phyloP scores from a whole-genome alignment of 2,329 filamentous ascomycete genomes.

The Sporothrix phasma region DNA sequence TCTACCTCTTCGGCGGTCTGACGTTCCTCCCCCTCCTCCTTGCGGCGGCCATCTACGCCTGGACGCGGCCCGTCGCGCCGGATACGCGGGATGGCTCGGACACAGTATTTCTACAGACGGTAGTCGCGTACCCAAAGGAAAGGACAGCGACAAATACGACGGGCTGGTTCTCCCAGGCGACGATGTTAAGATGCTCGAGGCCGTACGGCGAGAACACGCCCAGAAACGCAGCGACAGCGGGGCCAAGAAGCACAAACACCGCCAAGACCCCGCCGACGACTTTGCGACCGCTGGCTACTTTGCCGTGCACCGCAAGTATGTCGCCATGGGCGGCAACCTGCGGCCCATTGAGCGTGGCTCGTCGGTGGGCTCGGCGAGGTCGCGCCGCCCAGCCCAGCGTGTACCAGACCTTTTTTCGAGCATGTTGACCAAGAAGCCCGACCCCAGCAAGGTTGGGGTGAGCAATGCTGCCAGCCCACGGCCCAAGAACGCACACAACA shows the following conservation, averaged over 20 bases:
- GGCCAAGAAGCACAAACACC: conserved; percentile 45
- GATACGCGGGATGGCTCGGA: background rate
- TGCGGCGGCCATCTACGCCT: conserved; percentile 40
- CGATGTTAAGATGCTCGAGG: conserved; percentile 52
- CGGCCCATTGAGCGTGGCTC: conserved; percentile 74
- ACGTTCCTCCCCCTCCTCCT: conserved; percentile 74
- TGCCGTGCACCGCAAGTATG: conserved; percentile 88
- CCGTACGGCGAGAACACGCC: conserved; percentile 9
- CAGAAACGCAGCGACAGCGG: conserved; percentile 29
- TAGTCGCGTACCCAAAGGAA: conserved; percentile 11
- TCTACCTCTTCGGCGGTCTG: conserved; percentile 77
- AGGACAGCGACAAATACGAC: conserved; percentile 6
- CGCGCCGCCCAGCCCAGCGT: conserved; percentile 76
- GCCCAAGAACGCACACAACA: conserved; percentile 63
- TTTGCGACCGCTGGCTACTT: conserved; percentile 79
- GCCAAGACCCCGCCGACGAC: conserved; percentile 53
- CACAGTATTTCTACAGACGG: background rate
- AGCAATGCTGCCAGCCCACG: conserved; percentile 40
- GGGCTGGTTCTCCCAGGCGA: conserved; percentile 48
- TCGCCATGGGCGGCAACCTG: conserved; percentile 81
- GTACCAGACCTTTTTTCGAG: conserved; percentile 98
- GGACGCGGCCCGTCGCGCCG: conserved; percentile 60
- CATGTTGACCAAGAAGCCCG: conserved; percentile 73
- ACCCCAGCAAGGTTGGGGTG: conserved; percentile 34
- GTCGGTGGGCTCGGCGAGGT: conserved; percentile 66